Conservation (phyloP, 441 rosid genomes). For the Melianthus villosus region DNA sequence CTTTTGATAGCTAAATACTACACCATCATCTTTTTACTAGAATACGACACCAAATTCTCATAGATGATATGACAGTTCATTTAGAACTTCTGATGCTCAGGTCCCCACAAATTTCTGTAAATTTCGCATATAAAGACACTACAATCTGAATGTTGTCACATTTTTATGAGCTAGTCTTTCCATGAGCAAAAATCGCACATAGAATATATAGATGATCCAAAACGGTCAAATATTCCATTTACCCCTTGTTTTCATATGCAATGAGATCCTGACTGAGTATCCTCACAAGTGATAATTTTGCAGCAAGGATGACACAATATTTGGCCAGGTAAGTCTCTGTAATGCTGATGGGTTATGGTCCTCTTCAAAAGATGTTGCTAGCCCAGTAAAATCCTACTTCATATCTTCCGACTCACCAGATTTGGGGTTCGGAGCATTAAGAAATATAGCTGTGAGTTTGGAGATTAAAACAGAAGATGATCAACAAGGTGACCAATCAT, state of each 20-base stretch:
- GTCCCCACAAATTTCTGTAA: too few species aligned
- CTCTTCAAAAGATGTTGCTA: slow-evolving; percentile 42
- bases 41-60: too few species aligned
- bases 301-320: slow-evolving; percentile 83
- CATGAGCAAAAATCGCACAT: too few species aligned
- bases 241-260: slow-evolving; percentile 1
- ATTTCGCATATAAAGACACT: too few species aligned
- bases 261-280: slow-evolving; percentile 37
- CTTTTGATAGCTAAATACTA: too few species aligned
- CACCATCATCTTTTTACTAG: too few species aligned
- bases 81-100: too few species aligned
- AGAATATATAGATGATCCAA: too few species aligned
- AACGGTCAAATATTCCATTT: too few species aligned
- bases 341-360: slow-evolving; percentile 68
- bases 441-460: slow-evolving; percentile 19
- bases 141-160: too few species aligned
- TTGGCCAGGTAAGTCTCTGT: slow-evolving; percentile 56
- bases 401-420: slow-evolving; percentile 31
- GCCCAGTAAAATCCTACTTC: slow-evolving; percentile 36
- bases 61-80: too few species aligned
- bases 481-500: slow-evolving; percentile 31
- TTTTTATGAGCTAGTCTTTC: slow-evolving; percentile 6
- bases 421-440: slow-evolving; percentile 27
- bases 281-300: slow-evolving; percentile 91
- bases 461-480: slow-evolving; percentile 35